These are phyloP conservation scores for Waltergamsia citrina DNA, from an alignment of 2,329 filamentous ascomycete species.

Conservation along the genomic window DNA sequence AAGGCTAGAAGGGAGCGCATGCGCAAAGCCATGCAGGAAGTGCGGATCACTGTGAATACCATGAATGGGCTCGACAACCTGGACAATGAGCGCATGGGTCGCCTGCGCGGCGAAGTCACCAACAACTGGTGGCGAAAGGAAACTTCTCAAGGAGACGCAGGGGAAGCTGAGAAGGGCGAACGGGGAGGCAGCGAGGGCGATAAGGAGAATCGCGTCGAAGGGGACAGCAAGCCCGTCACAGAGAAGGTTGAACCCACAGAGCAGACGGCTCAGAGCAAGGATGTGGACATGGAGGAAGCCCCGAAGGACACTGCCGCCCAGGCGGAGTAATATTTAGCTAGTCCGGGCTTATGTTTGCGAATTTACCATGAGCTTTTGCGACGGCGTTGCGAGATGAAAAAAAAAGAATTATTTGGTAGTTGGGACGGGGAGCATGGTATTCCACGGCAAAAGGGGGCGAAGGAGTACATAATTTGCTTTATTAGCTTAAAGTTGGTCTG, in stretches of 20 bases:
- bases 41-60: slow-evolving; percentile 13
- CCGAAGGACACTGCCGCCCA: slow-evolving; percentile 3
- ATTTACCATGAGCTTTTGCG: too few relatives aligned
- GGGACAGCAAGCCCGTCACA: slow-evolving; percentile 7
- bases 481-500: too few relatives aligned
- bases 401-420: not conserved
- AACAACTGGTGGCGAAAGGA: slow-evolving; percentile 23
- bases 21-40: slow-evolving; percentile 43
- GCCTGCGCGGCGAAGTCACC: slow-evolving; percentile 11
- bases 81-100: not conserved
- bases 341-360: too few relatives aligned
- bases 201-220: slow-evolving; percentile 33
- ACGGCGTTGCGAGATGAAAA: not conserved
- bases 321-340: slow-evolving; percentile 4
- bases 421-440: not conserved
- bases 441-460: too few relatives aligned
- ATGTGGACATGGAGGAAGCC: slow-evolving; percentile 21
- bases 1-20: slow-evolving; percentile 48
- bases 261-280: slow-evolving; percentile 10
- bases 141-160: slow-evolving; percentile 3
- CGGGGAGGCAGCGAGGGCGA: slow-evolving; percentile 25
- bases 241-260: slow-evolving; percentile 3
- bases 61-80: too few relatives aligned
- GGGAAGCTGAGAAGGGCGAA: slow-evolving; percentile 16
- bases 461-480: too few relatives aligned